phyloP scores from a whole-genome alignment of 2,329 filamentous ascomycete genomes.

The Beauveria pseudobassiana region DNA sequence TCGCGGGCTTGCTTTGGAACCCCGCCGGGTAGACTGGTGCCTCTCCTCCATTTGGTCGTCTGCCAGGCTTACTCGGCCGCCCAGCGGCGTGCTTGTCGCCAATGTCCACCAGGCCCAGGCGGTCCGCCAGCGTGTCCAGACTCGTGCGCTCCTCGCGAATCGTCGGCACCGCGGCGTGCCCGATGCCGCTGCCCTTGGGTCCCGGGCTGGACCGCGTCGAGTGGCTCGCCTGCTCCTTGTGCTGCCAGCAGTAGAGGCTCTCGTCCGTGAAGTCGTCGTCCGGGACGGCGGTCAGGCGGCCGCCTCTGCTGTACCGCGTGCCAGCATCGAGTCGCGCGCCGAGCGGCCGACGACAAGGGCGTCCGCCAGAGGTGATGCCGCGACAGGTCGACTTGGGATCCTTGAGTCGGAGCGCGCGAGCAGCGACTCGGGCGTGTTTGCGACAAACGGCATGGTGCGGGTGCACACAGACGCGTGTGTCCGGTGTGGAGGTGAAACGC shows the following conservation, averaged over 20 bases:
- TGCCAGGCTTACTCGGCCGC: not conserved
- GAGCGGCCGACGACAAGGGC: slow-evolving; percentile 71
- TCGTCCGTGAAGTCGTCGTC: slow-evolving; percentile 46
- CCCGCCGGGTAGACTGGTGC: not conserved
- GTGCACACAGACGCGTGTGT: not conserved
- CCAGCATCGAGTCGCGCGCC: slow-evolving; percentile 19
- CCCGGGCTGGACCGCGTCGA: slow-evolving; percentile 40
- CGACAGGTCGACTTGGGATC: slow-evolving; percentile 78
- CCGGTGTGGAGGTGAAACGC: not conserved
- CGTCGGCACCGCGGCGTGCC: slow-evolving; percentile 31
- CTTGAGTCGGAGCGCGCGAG: slow-evolving; percentile 73
- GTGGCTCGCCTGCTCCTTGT: slow-evolving; percentile 71
- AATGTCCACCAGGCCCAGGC: slow-evolving; percentile 67
- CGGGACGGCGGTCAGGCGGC: not conserved
- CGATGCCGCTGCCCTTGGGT: slow-evolving; percentile 24
- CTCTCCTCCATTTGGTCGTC: not conserved
- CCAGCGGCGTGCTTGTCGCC: slow-evolving; percentile 32
- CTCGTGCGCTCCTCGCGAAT: slow-evolving; percentile 63
- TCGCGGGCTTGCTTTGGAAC: not conserved
- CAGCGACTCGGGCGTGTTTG: slow-evolving; percentile 69
- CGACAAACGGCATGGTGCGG: slow-evolving; percentile 31
- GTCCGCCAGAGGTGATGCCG: slow-evolving; percentile 76
- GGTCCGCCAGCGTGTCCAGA: slow-evolving; percentile 77
- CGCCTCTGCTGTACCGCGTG: not conserved
- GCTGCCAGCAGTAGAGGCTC: slow-evolving; percentile 86